Evolutionary conservation across 192 early-diverging fungal genomes (phyloP), one percentile per base, ranked within the genome.

Genomic region (Lobosporangium transversale): DNA sequence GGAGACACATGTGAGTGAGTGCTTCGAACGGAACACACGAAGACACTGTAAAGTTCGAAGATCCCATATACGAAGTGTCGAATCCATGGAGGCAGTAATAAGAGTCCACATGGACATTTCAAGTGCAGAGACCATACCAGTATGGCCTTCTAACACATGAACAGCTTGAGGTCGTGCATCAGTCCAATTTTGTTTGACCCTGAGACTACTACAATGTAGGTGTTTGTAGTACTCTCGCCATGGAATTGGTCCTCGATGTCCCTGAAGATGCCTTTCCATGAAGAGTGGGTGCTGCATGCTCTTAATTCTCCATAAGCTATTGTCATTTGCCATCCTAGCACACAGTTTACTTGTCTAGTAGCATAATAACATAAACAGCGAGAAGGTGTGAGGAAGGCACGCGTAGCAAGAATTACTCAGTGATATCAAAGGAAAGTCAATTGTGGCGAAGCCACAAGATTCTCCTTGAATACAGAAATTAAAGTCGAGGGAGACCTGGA

Each of bases 31-130:
- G 17, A 75, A 50, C 17, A 75, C 70, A 8, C 58, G 70, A 21
- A 87, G 61, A 27, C 85, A 89, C 47, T 84, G 76, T 14, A 86
- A 53, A 24, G 74, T 81, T 24, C 83, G 58, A 43, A 92, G 65
- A 32, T 93, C 88, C 92, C 92, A 93, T 40, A 89, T 81, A 7
- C 89, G 86, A 21, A 89, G 83, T 17, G 89, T 89, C 24, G 84
- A 85, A 80, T 93, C 92, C 26, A 88, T 70, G 1, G 90, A 90
- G 14, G 89, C 85, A 0, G 92, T 88, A 0, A 90, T 86, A 2
- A 92, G 50, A 0, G 82, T 79, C 17, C 86, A 75, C 18, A 66
- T 60, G 4, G 70, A 75, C 62, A 66, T 75, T 35, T 75, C 70
- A 2, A 75, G 26, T 35, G 60, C 63, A 3, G 70, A 61, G 12